Percentiles rank a stretch among this genome's conserved stretches.
Conservation (phyloP, 768 basidiomycete genomes). For the Tricholoma matsutake region DNA sequence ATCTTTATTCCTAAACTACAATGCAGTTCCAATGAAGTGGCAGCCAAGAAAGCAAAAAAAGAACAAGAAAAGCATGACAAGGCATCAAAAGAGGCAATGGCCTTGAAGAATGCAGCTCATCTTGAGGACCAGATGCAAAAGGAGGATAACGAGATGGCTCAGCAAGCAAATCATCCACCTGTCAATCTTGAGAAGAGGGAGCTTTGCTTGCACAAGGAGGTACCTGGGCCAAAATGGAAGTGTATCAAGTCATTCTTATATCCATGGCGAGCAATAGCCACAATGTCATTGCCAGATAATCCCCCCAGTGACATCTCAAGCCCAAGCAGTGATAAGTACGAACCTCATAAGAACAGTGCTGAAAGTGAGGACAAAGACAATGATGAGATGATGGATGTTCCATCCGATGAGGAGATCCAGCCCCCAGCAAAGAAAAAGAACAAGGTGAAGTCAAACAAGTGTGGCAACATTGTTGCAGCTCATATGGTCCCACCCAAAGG, state of each 20-base stretch:
- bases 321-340: not conserved
- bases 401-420: not conserved
- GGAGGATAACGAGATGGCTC: not conserved
- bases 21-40: not conserved
- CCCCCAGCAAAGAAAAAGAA: too few relatives aligned
- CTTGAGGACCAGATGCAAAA: not conserved
- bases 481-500: too few relatives aligned
- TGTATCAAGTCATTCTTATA: not conserved
- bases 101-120: not conserved
- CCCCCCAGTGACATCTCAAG: not conserved
- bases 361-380: not conserved
- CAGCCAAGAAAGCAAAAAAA: not conserved
- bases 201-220: not conserved
- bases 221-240: not conserved
- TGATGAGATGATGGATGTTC: not conserved
- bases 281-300: not conserved
- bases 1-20: not conserved
- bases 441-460: too few relatives aligned
- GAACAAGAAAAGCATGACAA: not conserved
- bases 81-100: not conserved
- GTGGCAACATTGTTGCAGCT: too few relatives aligned
- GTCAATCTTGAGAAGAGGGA: not conserved
- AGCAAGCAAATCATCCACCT: not conserved
- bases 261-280: not conserved
- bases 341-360: not conserved